Percentiles rank a stretch among this genome's conserved stretches.
phyloP scores from a whole-genome alignment of 306 rosid genomes.

The Erythrophleum fordii region DNA sequence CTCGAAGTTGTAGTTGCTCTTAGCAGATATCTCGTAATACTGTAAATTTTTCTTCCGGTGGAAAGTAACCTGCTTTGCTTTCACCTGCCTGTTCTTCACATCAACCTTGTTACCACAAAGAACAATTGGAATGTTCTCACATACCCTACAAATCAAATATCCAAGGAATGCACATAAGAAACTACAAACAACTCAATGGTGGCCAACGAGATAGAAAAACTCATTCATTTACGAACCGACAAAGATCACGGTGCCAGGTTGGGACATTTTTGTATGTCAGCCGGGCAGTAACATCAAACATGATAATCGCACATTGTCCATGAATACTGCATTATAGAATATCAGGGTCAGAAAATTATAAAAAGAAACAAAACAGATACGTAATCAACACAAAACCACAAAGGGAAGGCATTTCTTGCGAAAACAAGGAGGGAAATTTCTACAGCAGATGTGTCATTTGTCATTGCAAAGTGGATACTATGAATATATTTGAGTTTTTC shows the following conservation, averaged over 20 bases:
- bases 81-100: conserved; percentile 88
- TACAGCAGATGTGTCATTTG: neutral
- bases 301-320: conserved; percentile 82
- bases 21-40: conserved; percentile 85
- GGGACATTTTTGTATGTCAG: conserved; percentile 80
- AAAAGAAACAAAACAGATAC: neutral
- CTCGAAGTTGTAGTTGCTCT: conserved; percentile 86
- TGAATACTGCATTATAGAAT: conserved; percentile 58
- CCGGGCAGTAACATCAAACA: conserved; percentile 83
- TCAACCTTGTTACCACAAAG: conserved; percentile 90
- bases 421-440: neutral
- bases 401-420: neutral
- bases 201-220: neutral
- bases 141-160: conserved; percentile 55
- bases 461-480: neutral
- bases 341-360: neutral
- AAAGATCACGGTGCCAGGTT: conserved; percentile 85
- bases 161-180: neutral
- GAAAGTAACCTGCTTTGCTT: conserved; percentile 88
- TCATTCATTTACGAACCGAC: conserved; percentile 51
- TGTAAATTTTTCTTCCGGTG: conserved; percentile 84
- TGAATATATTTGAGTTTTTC: neutral
- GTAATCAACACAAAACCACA: neutral
- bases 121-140: conserved; percentile 85
- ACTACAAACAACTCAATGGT: neutral